A percentile compares a stretch with the other conserved stretches of the same genome.
phyloP scores from a whole-genome alignment of 148 eudicot genomes.

The Camellia japonica region DNA sequence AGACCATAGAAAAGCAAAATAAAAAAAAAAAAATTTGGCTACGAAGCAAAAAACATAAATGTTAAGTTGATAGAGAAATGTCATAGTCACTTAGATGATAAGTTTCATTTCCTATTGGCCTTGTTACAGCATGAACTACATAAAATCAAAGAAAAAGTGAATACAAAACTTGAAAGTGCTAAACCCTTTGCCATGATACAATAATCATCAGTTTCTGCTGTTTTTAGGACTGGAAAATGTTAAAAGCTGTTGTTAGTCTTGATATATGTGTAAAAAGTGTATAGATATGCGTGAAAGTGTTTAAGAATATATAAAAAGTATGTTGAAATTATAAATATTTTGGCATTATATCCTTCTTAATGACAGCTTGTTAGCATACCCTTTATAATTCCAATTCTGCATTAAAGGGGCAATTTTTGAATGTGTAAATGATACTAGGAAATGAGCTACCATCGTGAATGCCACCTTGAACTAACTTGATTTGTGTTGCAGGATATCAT shows the following conservation, averaged over 20 bases:
- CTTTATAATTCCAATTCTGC: background rate
- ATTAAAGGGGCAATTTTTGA: background rate
- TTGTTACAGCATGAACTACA: background rate
- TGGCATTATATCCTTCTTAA: no score
- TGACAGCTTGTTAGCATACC: no score
- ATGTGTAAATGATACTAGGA: background rate
- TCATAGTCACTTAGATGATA: background rate
- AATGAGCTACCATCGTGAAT: conserved; percentile 2
- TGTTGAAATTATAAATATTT: no score
- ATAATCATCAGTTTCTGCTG: background rate
- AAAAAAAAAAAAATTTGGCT: background rate
- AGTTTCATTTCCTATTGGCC: conserved; percentile 1
- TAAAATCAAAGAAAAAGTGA: background rate
- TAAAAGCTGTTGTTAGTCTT: no score
- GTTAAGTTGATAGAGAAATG: background rate
- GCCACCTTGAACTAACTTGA: conserved; percentile 16
- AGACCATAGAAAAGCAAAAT: no score
- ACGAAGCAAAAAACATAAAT: background rate
- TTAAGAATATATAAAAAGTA: no score
- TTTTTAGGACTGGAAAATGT: background rate
- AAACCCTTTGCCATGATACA: background rate
- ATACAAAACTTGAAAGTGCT: background rate
- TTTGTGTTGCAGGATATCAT: conserved; percentile 60
- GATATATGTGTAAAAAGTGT: no score
- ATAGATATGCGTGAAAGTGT: no score